phyloP scores from a whole-genome alignment of 345 rosid species.

The Pugionium cornutum region DNA sequence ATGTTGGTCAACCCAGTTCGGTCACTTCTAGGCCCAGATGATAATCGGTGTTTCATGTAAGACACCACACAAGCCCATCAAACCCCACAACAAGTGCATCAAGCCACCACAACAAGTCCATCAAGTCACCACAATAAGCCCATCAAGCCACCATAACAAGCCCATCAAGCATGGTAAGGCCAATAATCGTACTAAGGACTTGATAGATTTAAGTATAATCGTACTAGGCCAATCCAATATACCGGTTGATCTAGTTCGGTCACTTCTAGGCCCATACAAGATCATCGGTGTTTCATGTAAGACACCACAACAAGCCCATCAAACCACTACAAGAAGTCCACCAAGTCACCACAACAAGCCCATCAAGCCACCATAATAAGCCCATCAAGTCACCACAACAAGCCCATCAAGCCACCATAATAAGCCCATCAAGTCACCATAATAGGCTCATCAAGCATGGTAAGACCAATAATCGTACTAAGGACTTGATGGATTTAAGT shows the following conservation, averaged over 20 bases:
- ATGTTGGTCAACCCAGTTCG: conserved; percentile 46
- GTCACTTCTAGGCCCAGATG: conserved; percentile 78
- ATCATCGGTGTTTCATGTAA: conserved; percentile 89
- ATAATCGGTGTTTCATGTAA: conserved; percentile 88
- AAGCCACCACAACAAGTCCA: too few relatives aligned
- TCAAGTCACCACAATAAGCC: too few relatives aligned
- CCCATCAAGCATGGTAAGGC: conserved; percentile 46
- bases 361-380: conserved; percentile 3
- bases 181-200: too few relatives aligned
- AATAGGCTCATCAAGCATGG: conserved; percentile 45
- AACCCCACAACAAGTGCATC: too few relatives aligned
- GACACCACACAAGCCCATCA: conserved; percentile 68
- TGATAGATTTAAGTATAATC: too few relatives aligned
- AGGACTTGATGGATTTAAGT: too few relatives aligned
- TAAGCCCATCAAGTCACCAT: too few relatives aligned
- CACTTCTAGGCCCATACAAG: conserved; percentile 88
- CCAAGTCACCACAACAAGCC: conserved; percentile 72
- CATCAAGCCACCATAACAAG: too few relatives aligned
- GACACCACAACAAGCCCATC: conserved; percentile 71
- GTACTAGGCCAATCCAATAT: conserved; percentile 43
- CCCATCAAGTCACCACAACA: too few relatives aligned
- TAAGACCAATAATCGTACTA: too few relatives aligned
- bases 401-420: too few relatives aligned
- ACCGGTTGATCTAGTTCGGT: conserved; percentile 58
- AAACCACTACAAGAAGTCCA: too few relatives aligned